Evolutionary conservation across 2,329 filamentous ascomycete species (phyloP).

Genomic region (Endothia cerciana): DNA sequence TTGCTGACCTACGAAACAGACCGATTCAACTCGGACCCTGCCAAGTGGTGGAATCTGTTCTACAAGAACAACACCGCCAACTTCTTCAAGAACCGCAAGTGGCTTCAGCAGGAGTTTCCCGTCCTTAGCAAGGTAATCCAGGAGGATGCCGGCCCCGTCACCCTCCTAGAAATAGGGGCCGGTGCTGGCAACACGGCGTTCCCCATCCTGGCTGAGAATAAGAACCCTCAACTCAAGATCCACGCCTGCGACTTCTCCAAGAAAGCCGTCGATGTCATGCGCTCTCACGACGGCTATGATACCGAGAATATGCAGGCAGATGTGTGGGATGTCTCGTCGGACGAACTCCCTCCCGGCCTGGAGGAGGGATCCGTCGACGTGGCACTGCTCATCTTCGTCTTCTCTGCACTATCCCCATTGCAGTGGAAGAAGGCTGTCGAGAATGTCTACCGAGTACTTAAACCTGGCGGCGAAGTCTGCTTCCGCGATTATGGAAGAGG

Average conservation of each 20-base stretch:
- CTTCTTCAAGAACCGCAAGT: conserved; percentile 99
- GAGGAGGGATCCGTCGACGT: conserved; percentile 83
- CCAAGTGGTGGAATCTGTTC: conserved; percentile 97
- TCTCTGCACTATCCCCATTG: conserved; percentile 82
- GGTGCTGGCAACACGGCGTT: conserved; percentile 97
- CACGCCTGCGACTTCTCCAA: conserved; percentile 97
- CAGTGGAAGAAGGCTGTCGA: conserved; percentile 84
- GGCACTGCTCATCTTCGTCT: conserved; percentile 95
- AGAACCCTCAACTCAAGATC: conserved; percentile 79
- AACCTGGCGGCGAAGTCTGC: conserved; percentile 89
- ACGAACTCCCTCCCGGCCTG: conserved; percentile 75
- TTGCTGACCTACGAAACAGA: conserved; percentile 54
- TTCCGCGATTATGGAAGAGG: conserved; percentile 97
- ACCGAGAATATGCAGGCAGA: conserved; percentile 77
- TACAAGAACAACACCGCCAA: conserved; percentile 98
- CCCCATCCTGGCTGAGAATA: conserved; percentile 81
- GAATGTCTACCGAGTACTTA: conserved; percentile 82
- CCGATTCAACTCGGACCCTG: conserved; percentile 87
- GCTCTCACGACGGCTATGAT: conserved; percentile 76
- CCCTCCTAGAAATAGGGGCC: conserved; percentile 88
- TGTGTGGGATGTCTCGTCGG: conserved; percentile 87
- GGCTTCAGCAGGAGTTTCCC: conserved; percentile 95
- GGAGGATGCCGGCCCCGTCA: conserved; percentile 68
- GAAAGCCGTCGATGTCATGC: conserved; percentile 92
- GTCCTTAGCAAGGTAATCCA: conserved; percentile 77